Evolutionary conservation across 495 filamentous ascomycete genomes (phyloP).

Genomic region (Trichoderma gamsii): DNA sequence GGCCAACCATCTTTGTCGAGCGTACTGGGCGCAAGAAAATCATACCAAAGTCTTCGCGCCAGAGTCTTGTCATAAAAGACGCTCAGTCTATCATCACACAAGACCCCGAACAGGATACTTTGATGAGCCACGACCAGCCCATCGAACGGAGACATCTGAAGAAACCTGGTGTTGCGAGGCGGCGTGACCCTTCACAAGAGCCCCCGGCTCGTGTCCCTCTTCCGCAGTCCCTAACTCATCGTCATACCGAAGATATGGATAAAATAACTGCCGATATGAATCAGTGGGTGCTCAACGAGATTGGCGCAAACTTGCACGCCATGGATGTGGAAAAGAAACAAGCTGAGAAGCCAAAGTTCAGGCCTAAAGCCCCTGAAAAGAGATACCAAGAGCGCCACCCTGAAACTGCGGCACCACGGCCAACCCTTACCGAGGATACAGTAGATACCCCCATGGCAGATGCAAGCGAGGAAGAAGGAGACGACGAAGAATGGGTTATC

Average conservation of each 20-base stretch:
- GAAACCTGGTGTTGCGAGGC: background rate
- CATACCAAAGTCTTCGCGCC: slow-evolving; percentile 14
- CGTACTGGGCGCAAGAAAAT: slow-evolving; percentile 32
- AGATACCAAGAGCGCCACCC: slow-evolving; percentile 47
- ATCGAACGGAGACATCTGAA: background rate
- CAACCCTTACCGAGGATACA: slow-evolving; percentile 20
- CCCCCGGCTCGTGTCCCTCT: slow-evolving; percentile 21
- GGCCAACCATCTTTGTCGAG: slow-evolving; percentile 44
- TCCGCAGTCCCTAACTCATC: slow-evolving; percentile 36
- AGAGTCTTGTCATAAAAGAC: slow-evolving; percentile 6
- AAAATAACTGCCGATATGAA: slow-evolving; percentile 45
- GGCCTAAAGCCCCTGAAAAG: slow-evolving; percentile 40
- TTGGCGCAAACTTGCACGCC: slow-evolving; percentile 36
- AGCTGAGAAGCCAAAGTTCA: slow-evolving; percentile 28
- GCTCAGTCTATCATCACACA: background rate
- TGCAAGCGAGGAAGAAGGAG: slow-evolving; percentile 27
- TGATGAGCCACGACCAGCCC: background rate
- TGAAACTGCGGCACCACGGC: slow-evolving; percentile 22
- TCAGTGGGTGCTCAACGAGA: slow-evolving; percentile 43
- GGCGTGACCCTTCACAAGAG: slow-evolving; percentile 2
- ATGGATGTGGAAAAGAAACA: slow-evolving; percentile 30
- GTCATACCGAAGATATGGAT: slow-evolving; percentile 37
- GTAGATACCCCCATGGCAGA: slow-evolving; percentile 27
- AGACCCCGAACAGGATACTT: background rate
- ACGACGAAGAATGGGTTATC: slow-evolving; percentile 46